phyloP scores from a whole-genome alignment of 345 rosid species.

The Syzygium jambos region DNA sequence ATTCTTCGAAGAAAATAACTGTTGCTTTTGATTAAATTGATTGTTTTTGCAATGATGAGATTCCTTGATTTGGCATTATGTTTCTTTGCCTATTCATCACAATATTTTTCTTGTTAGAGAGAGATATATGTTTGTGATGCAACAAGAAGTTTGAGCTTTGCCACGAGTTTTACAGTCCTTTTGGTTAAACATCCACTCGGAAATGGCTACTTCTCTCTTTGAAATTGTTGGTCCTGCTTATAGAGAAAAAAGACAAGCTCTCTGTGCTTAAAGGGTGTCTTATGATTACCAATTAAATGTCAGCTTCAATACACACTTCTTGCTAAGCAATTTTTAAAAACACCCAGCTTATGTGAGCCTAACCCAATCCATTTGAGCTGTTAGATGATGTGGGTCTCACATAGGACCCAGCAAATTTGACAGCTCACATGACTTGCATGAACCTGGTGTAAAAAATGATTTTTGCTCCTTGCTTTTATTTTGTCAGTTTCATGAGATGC shows the following conservation, averaged over 20 bases:
- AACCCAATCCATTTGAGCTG: not conserved
- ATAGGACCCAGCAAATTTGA: not conserved
- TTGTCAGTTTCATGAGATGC: not conserved
- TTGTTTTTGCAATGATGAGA: not conserved
- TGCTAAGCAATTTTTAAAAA: not conserved
- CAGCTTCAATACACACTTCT: not conserved
- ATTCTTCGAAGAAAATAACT: not conserved
- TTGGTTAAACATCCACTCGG: not conserved
- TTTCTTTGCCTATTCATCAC: not conserved
- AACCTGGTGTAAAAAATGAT: not conserved
- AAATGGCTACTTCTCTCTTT: not conserved
- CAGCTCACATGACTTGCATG: not conserved
- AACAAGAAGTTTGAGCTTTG: not conserved
- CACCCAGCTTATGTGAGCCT: not conserved
- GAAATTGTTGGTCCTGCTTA: not conserved
- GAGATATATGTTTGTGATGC: not conserved
- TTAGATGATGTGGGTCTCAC: not conserved
- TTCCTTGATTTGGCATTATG: not conserved
- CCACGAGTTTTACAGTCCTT: not conserved
- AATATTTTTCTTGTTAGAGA: not conserved
- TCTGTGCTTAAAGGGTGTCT: not conserved
- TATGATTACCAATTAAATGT: not conserved
- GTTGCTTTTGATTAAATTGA: not conserved
- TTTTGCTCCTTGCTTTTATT: not conserved
- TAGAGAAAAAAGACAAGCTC: not conserved